phyloP scores from a whole-genome alignment of 228 moss, liverwort and hornwort genomes.

The Sphagnum fallax region DNA sequence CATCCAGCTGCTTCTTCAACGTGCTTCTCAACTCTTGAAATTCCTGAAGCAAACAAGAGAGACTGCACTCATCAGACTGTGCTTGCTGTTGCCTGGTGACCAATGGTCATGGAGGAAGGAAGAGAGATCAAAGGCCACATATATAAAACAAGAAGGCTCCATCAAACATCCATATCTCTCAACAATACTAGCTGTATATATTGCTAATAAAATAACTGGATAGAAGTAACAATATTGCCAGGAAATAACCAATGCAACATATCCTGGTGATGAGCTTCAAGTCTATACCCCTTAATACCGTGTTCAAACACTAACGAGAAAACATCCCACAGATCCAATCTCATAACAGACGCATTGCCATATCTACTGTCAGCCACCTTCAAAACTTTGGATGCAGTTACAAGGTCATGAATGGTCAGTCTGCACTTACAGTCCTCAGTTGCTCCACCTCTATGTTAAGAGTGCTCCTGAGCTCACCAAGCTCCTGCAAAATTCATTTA shows the following conservation, averaged over 20 bases:
- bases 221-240: not conserved
- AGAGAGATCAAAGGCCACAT: not conserved
- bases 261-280: no score
- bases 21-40: constrained; percentile 83
- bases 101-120: not conserved
- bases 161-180: not conserved
- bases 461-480: constrained; percentile 66
- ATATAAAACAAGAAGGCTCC: not conserved
- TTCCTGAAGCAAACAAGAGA: constrained; percentile 32
- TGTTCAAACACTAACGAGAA: no score
- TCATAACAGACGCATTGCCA: no score
- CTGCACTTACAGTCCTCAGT: constrained; percentile 51
- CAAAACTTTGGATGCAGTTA: no score
- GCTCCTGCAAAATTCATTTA: constrained; percentile 34
- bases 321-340: no score
- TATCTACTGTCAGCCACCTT: no score
- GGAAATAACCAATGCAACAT: no score
- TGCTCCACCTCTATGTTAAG: constrained; percentile 84
- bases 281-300: no score
- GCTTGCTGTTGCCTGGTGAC: not conserved
- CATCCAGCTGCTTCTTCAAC: constrained; percentile 78
- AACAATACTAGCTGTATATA: not conserved
- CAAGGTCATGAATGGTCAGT: no score
- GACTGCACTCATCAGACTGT: not conserved
- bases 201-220: not conserved